Evolutionary conservation across 306 rosid species (phyloP), one percentile per base, ranked within the genome.

Genomic region (Dryas drummondii): DNA sequence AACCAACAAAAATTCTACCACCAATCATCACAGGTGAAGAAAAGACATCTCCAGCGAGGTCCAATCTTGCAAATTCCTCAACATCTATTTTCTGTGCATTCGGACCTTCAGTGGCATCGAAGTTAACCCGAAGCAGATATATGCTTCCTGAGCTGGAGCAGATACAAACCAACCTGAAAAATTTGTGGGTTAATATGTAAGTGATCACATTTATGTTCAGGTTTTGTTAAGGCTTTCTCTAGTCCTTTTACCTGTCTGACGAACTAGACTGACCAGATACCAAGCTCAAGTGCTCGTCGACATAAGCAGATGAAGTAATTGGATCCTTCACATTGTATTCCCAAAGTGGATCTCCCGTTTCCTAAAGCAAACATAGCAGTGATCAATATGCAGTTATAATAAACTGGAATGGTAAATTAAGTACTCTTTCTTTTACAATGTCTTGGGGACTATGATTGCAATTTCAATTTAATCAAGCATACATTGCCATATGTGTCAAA

Each of bases 11-110:
- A 87, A 91, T 84, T 64, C 82, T 79, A 9, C 96, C 96, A 22
- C 94, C 87, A 67, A 94, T 80, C 96, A 91, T 91, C 41, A 91
- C 81, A 45, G 98, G 97, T 3, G 97, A 94, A 62, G 97, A 94
- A 77, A 94, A 94, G 63, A 94, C 80, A 58, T 88, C 92, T 17
- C 92, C 96, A 16, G 71, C 75, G 70, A 94, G 83, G 71, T 84
- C 76, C 52, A 89, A 49, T 75, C 80, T 86, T 32, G 87, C 83
- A 73, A 86, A 86, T 80, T 94, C 96, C 76, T 87, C 82, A 70
- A 90, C 93, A 17, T 79, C 10, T 5, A 58, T 55, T 41, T 64
- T 76, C 14, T 7, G 72, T n/a, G 11, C 70, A 83, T 68, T 57
- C 44, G 27, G 40, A 45, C 74, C 81, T 49, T 75, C 13, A 1